Evolutionary conservation across 2,329 filamentous ascomycete species (phyloP), one percentile per base, ranked within the genome.

Genomic region (Zelopaecilomyces penicillatus): DNA sequence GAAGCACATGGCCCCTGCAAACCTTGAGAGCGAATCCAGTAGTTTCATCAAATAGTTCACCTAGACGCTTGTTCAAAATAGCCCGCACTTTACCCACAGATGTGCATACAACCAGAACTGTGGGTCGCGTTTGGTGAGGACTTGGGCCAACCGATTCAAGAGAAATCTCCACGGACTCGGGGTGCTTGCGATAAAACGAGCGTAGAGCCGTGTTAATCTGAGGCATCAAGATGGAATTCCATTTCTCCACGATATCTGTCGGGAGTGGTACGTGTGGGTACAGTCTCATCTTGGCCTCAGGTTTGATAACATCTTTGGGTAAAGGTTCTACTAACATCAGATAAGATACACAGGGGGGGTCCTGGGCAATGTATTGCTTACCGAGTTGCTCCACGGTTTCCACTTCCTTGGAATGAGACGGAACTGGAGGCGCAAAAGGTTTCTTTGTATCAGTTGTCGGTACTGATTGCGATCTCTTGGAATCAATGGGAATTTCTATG

Each of bases 81-180:
- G 78, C 75, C 42, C 83, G 81, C 30, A 90, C 82, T 58, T 86
- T 87, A 41, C 70, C 70, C 6, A 87, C 83, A 4, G 84, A 89
- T 2, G 78, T 83, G 64, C 86, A 91, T 4, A 87, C 82, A 6
- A 91, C 80, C 19, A 90, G 70, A 0, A 89, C 83, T 0, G 86
- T 90, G 0, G 86, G 85, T 44, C 74, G 76, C 0, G 82, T 80
- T 44, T 75, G 79, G 32, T 80, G 72, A 5, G 78, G 73, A 3
- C 78, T 80, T 42, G 85, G 80, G 12, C 86, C 86, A 35, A 89
- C 80, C 1, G 81, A 83, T 48, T 87, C 80, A 2, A 91, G 75
- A 7, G 83, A 85, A 35, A 91, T 87, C 55, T 87, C 85, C 31
- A 87, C 80, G 1, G 85, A 87, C 59, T 91, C 86, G 0, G 81